phyloP scores from a whole-genome alignment of 805 yeast genomes.

The Millerozyma acaciae region DNA sequence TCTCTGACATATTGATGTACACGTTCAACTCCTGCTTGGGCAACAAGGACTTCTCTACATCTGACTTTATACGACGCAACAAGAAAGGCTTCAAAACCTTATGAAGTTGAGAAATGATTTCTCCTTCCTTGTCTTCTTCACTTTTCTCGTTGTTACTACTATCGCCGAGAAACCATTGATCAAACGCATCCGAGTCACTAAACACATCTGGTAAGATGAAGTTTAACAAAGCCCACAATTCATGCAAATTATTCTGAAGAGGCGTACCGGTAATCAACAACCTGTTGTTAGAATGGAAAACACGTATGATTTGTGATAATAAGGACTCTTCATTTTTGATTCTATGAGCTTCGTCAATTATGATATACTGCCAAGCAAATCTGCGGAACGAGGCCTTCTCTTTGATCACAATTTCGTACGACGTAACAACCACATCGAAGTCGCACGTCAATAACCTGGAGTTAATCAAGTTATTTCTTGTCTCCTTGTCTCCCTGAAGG shows the following conservation, averaged over 20 bases:
- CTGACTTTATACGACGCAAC: constrained; percentile 71
- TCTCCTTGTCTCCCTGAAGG: constrained; percentile 71
- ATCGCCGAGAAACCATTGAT: constrained; percentile 59
- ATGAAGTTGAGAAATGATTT: constrained; percentile 64
- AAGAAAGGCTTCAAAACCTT: constrained; percentile 74
- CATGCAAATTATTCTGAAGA: constrained; percentile 73
- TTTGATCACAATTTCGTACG: constrained; percentile 73
- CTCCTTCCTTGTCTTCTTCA: constrained; percentile 36
- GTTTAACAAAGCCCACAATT: constrained; percentile 76
- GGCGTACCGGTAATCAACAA: constrained; percentile 80
- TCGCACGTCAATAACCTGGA: constrained; percentile 51
- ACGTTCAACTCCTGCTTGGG: constrained; percentile 75
- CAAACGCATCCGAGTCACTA: constrained; percentile 68
- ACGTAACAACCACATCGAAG: constrained; percentile 68
- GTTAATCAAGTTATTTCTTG: constrained; percentile 52
- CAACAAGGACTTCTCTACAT: constrained; percentile 73
- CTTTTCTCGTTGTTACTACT: constrained; percentile 32
- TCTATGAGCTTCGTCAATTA: constrained; percentile 82
- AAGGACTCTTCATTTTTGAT: constrained; percentile 73
- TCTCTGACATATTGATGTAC: constrained; percentile 70
- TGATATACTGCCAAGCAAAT: constrained; percentile 71
- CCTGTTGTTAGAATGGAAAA: constrained; percentile 67
- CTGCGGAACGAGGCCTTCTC: constrained; percentile 66
- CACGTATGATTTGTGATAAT: constrained; percentile 68
- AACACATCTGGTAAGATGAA: constrained; percentile 77